Base-by-base conservation (phyloP, 129 eudicot genomes). In the Rutidosis leptorrhynchoides region DNA sequence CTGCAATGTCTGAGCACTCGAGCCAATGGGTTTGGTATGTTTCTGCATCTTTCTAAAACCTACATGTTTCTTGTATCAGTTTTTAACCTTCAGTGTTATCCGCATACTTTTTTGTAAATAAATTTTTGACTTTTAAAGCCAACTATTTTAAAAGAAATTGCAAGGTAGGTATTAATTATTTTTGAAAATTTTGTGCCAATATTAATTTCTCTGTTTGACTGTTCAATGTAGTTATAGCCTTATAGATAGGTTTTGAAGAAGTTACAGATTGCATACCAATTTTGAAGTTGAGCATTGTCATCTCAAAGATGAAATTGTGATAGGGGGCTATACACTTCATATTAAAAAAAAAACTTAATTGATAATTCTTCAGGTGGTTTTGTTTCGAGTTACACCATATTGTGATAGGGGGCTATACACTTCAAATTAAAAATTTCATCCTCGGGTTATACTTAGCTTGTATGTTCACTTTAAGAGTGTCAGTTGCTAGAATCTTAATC, bases 21-120 rank as follows among this genome's bases (percentile, higher is more conserved):
- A 92, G 95, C 85, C 98, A 92, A 70, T 92, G 98, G 98, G 87
- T 92, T 51, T 92, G 98, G 98, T 92, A 76, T 26, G 90, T 49
- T 25, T 22, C 0, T 3, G n/a, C 29, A 21, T 22, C 59, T 54
- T 54, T 25, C 29, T 22, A 10, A 37, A 9, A 10, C 2, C 15
- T 53, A 21, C 16, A 22, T 0, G 7, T 12, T 21, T 53, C 58
- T 22, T 53, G 28, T 24, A 21, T 53, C 46, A 40, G 0, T 40
- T 40, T 30, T 11, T 40, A 1, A 5, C 46, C 46, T 53, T 24
- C 11, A 52, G 15, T 52, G 15, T 52, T 52, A 52, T 52, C 19
- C 1, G 14, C 27, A 8, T 8, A 40, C 4, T 12, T 40, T 16
- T 21, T 4, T 7, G 27, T 21, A 52, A 52, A 52, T 5, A 52